Conservation (phyloP, 2,329 filamentous ascomycete species). For the Trichoderma endophyticum region DNA sequence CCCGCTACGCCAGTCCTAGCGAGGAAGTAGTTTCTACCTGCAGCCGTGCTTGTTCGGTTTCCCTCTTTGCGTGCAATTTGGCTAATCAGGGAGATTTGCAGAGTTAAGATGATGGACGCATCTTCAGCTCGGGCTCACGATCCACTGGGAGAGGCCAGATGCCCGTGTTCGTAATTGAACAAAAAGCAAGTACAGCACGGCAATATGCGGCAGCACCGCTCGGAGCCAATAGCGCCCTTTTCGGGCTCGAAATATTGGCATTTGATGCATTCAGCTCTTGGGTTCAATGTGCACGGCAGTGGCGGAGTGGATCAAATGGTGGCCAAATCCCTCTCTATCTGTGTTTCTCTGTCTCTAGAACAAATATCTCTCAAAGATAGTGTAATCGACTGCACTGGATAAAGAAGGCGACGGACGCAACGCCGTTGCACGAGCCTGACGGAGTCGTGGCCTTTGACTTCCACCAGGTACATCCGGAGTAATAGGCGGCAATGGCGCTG, state of each 20-base stretch:
- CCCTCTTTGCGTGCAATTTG: slow-evolving; percentile 4
- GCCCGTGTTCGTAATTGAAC: not conserved
- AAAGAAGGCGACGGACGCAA: not conserved
- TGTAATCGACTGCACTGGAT: not conserved
- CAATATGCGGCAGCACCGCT: not conserved
- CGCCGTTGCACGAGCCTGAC: not conserved
- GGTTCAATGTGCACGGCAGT: not conserved
- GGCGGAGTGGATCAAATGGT: not conserved
- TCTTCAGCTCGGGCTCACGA: slow-evolving; percentile 13
- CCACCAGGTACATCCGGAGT: not conserved
- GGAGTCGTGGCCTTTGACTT: not conserved
- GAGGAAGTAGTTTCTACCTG: slow-evolving; percentile 13
- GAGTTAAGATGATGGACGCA: not conserved
- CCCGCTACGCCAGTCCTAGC: slow-evolving; percentile 14
- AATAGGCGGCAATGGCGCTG: slow-evolving; percentile 10
- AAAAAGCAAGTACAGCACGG: not conserved
- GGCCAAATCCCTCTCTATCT: not conserved
- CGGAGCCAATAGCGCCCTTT: not conserved
- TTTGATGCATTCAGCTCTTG: not conserved
- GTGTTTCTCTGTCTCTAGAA: not conserved
- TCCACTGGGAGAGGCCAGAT: slow-evolving; percentile 9
- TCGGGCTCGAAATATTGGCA: not conserved
- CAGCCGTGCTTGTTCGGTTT: not conserved
- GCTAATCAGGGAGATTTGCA: slow-evolving; percentile 11
- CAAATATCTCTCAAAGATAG: not conserved